A percentile compares a stretch with the other conserved stretches of the same genome.
These are phyloP conservation scores for Medicago arabica DNA, from an alignment of 306 rosid genomes.

Conservation along the genomic window DNA sequence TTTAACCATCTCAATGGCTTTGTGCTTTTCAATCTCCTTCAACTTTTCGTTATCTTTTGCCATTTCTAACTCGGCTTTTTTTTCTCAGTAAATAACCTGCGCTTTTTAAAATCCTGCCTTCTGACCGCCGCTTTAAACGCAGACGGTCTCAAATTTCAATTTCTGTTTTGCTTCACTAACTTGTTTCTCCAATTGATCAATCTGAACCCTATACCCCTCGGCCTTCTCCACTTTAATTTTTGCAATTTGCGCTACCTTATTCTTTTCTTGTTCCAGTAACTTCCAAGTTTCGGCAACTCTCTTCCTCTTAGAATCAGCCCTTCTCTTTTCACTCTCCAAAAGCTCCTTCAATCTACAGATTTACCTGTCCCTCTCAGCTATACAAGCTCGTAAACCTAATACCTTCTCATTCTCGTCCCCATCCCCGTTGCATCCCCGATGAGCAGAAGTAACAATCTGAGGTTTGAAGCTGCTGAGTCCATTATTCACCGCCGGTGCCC, in stretches of 20 bases:
- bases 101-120: slow-evolving; percentile 59
- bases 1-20: slow-evolving; percentile 46
- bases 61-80: slow-evolving; percentile 49
- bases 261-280: slow-evolving; percentile 56
- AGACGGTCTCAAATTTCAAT: slow-evolving; percentile 54
- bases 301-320: slow-evolving; percentile 60
- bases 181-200: slow-evolving; percentile 59
- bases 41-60: slow-evolving; percentile 58
- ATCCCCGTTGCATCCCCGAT: slow-evolving; percentile 32
- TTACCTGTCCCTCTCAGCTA: slow-evolving; percentile 61
- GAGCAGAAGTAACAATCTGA: slow-evolving; percentile 27
- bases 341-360: slow-evolving; percentile 56
- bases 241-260: slow-evolving; percentile 47
- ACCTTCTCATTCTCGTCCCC: slow-evolving; percentile 39
- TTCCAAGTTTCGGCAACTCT: slow-evolving; percentile 59
- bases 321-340: slow-evolving; percentile 61
- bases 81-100: slow-evolving; percentile 58
- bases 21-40: slow-evolving; percentile 59
- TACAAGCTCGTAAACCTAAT: slow-evolving; percentile 47
- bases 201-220: slow-evolving; percentile 52
- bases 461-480: slow-evolving; percentile 55
- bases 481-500: slow-evolving; percentile 49
- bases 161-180: slow-evolving; percentile 53
- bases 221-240: slow-evolving; percentile 58
- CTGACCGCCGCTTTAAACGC: slow-evolving; percentile 55